Base-by-base conservation (phyloP, 306 rosid genomes). In the Erythrophleum fordii region DNA sequence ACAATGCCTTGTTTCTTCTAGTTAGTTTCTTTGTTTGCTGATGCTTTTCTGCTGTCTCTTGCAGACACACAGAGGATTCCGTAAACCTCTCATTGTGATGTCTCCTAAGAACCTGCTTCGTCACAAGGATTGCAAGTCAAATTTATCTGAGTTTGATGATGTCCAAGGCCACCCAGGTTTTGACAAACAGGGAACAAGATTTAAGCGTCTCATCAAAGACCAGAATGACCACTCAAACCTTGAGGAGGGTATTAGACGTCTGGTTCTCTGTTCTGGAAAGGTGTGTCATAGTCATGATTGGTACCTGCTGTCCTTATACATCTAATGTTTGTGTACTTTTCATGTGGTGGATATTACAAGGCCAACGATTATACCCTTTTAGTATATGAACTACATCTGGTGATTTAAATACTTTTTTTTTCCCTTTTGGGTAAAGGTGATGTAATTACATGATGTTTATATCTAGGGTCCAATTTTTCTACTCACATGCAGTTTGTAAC, bases 141-240 rank as follows among this genome's bases (percentile, higher is more conserved):
- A 93, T 81, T 80, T 96, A 75, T 93, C 98, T 0, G 98, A 96
- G 88, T 96, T 96, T 72, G 99, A 96, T 86, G 99, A 96, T 85
- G 98, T 93, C 73, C 91, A 90, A 91, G 99, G 99, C 75, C 99
- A 96, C 83, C 91, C 97, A 53, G 99, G 99, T 82, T 96, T 96
- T 81, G 99, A 95, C 90, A 92, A 95, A 80, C 98, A 95, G 83
- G 99, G 99, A 65, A 95, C 99, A 80, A 86, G 98, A 89, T 95
- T 95, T 86, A 96, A 96, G 86, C 99, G 97, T 34, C 95, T 96
- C 69, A 92, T 96, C 37, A 92, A 93, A 84, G 99, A 96, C 84
- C 97, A 85, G 88, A 93, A 96, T 78, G 31, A 31, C 52, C 98
- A 90, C 83, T 87, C 98, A 72, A 81, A 87, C 73, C 72, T 77